Base-by-base conservation (phyloP, 495 filamentous ascomycete genomes). In the Penicillium dipodomyicola region DNA sequence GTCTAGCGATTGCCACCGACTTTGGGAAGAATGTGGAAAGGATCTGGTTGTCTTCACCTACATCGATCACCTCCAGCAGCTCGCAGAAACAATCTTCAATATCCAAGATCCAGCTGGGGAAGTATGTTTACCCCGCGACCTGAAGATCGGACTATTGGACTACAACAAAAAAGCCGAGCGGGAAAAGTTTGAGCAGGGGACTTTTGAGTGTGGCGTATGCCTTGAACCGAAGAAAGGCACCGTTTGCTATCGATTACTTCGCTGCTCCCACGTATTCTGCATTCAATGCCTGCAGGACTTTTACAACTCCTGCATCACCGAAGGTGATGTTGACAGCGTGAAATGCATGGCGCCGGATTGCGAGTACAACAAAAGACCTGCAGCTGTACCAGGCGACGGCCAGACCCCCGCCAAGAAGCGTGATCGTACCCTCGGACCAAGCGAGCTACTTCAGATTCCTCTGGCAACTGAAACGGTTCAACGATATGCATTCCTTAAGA, bases 221-320 rank as follows among this genome's bases (percentile, higher is more conserved):
- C 76, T 95, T 37, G 92, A 97, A 67, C 91, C 92, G 0, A 97
- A 97, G 68, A 97, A 96, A 70, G 94, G 94, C 4, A 61, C 74
- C 0, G 82, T 77, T 23, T 97, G 94, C 70, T 87, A 97, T 71
- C 81, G 81, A 5, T 79, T 97, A 67, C 67, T 85, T 19, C 82
- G 83, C 32, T 98, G 94, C 68, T 84, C 82, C 0, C 94, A 98
- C 64, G 91, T 98, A 29, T 98, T 97, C 64, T 98, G 94, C 67
- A 72, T 87, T 35, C 59, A 78, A 4, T 98, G 94, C 62, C 73
- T 98, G 19, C 87, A 90, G 60, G 90, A 92, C 61, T 97, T 90
- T 60, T 98, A 94, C 76, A 91, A 87, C 61, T 84, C 79, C 46
- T 89, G 88, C 62, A 97, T 98, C 64, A 81, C 80, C 0, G 89